Evolutionary conservation across 768 basidiomycete species (phyloP), one percentile per base, ranked within the genome.

Genomic region (Gloeophyllum trabeum): DNA sequence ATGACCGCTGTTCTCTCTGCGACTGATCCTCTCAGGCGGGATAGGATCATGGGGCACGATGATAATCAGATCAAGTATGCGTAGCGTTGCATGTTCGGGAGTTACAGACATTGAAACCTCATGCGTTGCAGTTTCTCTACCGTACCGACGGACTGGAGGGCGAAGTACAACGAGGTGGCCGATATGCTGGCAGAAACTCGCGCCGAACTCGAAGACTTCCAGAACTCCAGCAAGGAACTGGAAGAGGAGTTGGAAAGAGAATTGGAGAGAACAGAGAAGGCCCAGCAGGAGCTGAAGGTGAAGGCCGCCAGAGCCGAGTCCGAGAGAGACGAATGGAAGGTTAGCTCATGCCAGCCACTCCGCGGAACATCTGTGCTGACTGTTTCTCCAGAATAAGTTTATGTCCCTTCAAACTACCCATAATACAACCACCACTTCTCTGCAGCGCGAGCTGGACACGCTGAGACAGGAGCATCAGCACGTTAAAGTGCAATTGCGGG

Each of bases 321-420:
- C 28, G 90, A 91, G 56, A 72, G 80, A 48, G 90, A 93, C 48
- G 83, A 90, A 23, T 94, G 92, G 92, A 94, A 94, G 81, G 91
- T 90, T 44, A 42, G 75, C 62, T 19, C 16, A 4, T 16, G 19
- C 45, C 28, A 38, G 24, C 22, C 30, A n/a, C n/a, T 6, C 6
- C 41, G 28, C 6, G 36, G 36, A 14, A 18, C n/a, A n/a, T 32
- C 10, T 32, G 10, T 32, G 10, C 42, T 42, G 47, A 45, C 42
- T 32, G 43, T 40, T 46, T n/a, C 40, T 26, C 46, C 53, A 87
- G 83, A 66, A 69, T 57, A 89, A 88, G 64, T 92, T 88, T 61
- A 79, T 89, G 75, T 73, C 80, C 36, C 74, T 91, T 39, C 88
- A 91, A 69, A 89, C 87, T 24, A 81, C 70, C 24, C 87, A 97